A percentile compares a stretch with the other conserved stretches of the same genome.
These are phyloP conservation scores for Cladosporium velox DNA, from an alignment of 2,329 filamentous ascomycete genomes.

Conservation along the genomic window DNA sequence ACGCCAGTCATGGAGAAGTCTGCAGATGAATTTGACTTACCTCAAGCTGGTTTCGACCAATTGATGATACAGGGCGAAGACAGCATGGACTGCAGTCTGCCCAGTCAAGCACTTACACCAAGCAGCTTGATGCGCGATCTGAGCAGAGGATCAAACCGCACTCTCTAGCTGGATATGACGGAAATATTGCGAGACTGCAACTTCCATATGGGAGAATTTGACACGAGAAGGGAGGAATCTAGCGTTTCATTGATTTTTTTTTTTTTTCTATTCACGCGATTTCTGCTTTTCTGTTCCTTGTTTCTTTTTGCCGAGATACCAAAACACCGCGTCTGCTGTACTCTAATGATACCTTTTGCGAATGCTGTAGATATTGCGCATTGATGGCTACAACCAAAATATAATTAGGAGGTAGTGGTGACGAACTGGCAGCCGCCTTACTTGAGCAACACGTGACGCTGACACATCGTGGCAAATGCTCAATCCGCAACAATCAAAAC, in stretches of 20 bases:
- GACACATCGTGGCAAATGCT: background rate
- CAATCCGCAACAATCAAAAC: background rate
- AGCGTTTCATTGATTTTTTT: background rate
- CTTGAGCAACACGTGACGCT: background rate
- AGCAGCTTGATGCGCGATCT: slow-evolving; percentile 14
- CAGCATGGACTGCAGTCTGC: slow-evolving; percentile 7
- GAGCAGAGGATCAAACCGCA: background rate
- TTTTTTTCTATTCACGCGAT: background rate
- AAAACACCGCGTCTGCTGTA: slow-evolving; percentile 12
- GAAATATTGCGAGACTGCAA: background rate
- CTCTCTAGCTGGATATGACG: background rate
- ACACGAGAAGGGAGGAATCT: background rate
- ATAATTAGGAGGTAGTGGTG: too few relatives aligned
- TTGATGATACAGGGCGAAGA: slow-evolving; percentile 14
- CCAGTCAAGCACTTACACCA: slow-evolving; percentile 8
- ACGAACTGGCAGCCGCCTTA: too few relatives aligned
- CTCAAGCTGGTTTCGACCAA: slow-evolving; percentile 1
- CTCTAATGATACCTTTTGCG: slow-evolving; percentile 21
- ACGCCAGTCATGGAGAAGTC: slow-evolving; percentile 11
- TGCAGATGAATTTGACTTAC: slow-evolving; percentile 9
- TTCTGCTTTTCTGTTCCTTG: background rate
- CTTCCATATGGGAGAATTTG: background rate
- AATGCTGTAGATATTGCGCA: slow-evolving; percentile 1
- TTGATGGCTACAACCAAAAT: background rate
- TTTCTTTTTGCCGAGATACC: slow-evolving; percentile 10